phyloP scores from a whole-genome alignment of 768 basidiomycete genomes.

The Pleurotus platypus region DNA sequence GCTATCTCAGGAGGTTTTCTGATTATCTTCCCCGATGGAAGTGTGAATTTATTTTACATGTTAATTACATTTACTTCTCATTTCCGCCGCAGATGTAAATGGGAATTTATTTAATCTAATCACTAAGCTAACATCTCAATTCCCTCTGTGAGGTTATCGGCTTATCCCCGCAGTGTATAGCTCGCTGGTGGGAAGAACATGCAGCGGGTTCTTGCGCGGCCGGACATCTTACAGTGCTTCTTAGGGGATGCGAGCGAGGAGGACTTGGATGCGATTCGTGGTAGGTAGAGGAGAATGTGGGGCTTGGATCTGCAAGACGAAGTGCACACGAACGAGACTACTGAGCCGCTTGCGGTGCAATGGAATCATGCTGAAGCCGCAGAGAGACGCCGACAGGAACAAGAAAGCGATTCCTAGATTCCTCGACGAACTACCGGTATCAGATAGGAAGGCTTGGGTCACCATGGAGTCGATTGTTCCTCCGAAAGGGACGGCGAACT shows the following conservation, averaged over 20 bases:
- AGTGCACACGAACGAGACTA: conserved; percentile 19
- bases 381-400: conserved; percentile 94
- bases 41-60: no score
- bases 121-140: no score
- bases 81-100: no score
- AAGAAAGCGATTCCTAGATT: conserved; percentile 76
- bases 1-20: no score
- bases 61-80: no score
- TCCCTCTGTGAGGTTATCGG: no score
- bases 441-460: conserved; percentile 84
- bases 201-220: conserved; percentile 79
- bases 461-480: conserved; percentile 91
- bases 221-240: conserved; percentile 77
- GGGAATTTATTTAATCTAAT: no score
- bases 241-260: conserved; percentile 24
- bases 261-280: conserved; percentile 53
- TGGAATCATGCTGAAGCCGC: conserved; percentile 88
- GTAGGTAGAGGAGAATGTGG: conserved; percentile 90
- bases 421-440: conserved; percentile 54
- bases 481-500: conserved; percentile 63
- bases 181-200: conserved; percentile 95
- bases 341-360: conserved; percentile 43
- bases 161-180: conserved; percentile 42
- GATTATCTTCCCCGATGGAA: no score
- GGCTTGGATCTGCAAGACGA: conserved; percentile 57